phyloP scores from a whole-genome alignment of 768 basidiomycete genomes.

The Russula olivacea region DNA sequence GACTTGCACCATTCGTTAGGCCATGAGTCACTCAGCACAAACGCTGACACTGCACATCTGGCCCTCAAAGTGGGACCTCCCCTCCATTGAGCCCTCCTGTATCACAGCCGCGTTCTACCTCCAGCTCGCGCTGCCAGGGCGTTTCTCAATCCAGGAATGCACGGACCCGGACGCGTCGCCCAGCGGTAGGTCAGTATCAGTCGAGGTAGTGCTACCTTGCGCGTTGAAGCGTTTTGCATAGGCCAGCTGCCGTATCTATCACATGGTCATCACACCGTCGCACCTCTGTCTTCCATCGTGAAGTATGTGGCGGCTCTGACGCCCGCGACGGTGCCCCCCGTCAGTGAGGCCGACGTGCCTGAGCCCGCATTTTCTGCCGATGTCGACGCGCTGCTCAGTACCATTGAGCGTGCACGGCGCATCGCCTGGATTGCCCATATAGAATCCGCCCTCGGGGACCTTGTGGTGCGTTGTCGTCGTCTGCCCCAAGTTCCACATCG shows the following conservation, averaged over 20 bases:
- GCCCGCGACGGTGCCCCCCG: conserved; percentile 30
- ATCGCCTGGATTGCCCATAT: conserved; percentile 62
- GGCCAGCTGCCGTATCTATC: conserved; percentile 69
- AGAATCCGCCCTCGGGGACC: conserved; percentile 59
- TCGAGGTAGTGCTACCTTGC: neutral
- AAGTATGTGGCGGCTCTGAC: conserved; percentile 55
- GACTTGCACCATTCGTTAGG: no score
- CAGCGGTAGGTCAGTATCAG: conserved; percentile 47
- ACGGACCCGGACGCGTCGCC: conserved; percentile 69
- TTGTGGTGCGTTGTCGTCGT: conserved; percentile 49
- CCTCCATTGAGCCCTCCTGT: conserved; percentile 62
- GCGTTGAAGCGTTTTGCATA: conserved; percentile 28
- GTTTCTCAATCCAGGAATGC: conserved; percentile 56
- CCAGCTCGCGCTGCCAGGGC: conserved; percentile 62
- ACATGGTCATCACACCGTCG: conserved; percentile 46
- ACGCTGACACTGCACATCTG: conserved; percentile 50
- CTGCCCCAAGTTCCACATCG: neutral
- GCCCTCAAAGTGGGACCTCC: conserved; percentile 59
- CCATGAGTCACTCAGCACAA: conserved; percentile 26
- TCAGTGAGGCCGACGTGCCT: conserved; percentile 20
- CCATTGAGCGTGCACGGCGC: conserved; percentile 46
- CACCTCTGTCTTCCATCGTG: conserved; percentile 55
- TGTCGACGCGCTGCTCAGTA: conserved; percentile 45
- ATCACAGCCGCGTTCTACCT: conserved; percentile 62
- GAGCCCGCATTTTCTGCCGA: conserved; percentile 30